Percentiles rank a stretch among this genome's conserved stretches.
Evolutionary conservation across 2,329 filamentous ascomycete species (phyloP).

Genomic region (Monilinia fructicola): DNA sequence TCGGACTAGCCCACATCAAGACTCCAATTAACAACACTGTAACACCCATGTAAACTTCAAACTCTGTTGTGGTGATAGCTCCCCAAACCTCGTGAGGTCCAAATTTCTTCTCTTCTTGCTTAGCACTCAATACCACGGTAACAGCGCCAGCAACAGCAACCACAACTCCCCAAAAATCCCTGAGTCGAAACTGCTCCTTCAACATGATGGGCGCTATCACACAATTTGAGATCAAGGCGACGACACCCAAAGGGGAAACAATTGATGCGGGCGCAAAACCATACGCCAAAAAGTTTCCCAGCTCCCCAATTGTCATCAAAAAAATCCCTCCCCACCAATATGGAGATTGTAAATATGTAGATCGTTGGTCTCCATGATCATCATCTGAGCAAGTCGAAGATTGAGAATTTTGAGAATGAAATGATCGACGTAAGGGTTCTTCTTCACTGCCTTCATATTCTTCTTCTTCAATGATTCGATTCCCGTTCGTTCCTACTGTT

Average conservation of each 20-base stretch:
- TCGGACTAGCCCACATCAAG: constrained; percentile 79
- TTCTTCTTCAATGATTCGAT: constrained; percentile 13
- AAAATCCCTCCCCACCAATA: constrained; percentile 97
- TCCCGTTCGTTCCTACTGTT: constrained; percentile 42
- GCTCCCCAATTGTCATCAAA: constrained; percentile 88
- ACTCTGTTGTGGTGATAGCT: constrained; percentile 83
- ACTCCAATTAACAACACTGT: constrained; percentile 70
- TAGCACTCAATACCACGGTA: constrained; percentile 88
- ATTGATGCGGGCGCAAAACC: constrained; percentile 97
- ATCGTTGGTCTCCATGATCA: constrained; percentile 41
- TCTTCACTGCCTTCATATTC: constrained; percentile 46
- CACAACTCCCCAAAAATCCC: constrained; percentile 85
- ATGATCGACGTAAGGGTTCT: constrained; percentile 54
- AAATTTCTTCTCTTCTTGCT: constrained; percentile 83
- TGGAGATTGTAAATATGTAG: constrained; percentile 81
- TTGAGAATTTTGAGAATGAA: constrained; percentile 47
- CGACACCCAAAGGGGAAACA: constrained; percentile 94
- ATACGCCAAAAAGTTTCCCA: constrained; percentile 95
- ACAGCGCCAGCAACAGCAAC: constrained; percentile 86
- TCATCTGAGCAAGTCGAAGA: constrained; percentile 44
- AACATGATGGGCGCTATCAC: constrained; percentile 93
- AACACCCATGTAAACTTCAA: constrained; percentile 84
- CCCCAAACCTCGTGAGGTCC: constrained; percentile 88
- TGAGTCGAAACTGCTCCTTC: constrained; percentile 80
- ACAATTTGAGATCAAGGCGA: constrained; percentile 94